These are phyloP conservation scores for Psilocybe cubensis DNA, from an alignment of 768 basidiomycete species.

Conservation along the genomic window DNA sequence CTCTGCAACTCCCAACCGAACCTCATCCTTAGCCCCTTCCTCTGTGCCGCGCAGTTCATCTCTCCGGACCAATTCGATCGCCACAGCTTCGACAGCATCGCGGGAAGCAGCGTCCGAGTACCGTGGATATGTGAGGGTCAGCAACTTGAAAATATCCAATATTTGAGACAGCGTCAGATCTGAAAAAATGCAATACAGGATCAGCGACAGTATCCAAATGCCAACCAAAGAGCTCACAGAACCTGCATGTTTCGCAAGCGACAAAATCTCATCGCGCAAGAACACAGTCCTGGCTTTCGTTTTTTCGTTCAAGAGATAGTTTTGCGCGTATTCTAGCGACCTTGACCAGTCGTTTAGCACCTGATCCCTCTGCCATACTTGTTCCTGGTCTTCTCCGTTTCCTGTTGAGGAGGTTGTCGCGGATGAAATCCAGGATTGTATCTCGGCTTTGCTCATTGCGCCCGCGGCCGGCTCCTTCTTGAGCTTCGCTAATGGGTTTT, in stretches of 20 bases:
- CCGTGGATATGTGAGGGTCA: slow-evolving; percentile 78
- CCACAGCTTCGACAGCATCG: slow-evolving; percentile 71
- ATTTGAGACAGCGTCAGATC: slow-evolving; percentile 63
- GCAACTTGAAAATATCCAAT: slow-evolving; percentile 71
- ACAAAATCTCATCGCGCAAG: slow-evolving; percentile 61
- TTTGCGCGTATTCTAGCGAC: slow-evolving; percentile 58
- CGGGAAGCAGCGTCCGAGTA: slow-evolving; percentile 76
- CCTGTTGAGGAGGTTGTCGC: slow-evolving; percentile 34
- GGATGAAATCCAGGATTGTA: slow-evolving; percentile 67
- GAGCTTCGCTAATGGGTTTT: slow-evolving; percentile 49
- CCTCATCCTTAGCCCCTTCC: slow-evolving; percentile 41
- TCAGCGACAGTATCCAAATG: slow-evolving; percentile 8
- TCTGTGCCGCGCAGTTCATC: slow-evolving; percentile 57
- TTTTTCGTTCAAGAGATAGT: slow-evolving; percentile 49
- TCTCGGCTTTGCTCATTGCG: slow-evolving; percentile 54
- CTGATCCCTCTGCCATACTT: slow-evolving; percentile 55
- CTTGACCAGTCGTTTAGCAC: slow-evolving; percentile 58
- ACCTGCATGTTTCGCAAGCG: slow-evolving; percentile 63
- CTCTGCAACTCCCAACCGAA: slow-evolving; percentile 63
- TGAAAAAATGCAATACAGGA: slow-evolving; percentile 30
- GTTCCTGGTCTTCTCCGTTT: slow-evolving; percentile 31
- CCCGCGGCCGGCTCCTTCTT: slow-evolving; percentile 46
- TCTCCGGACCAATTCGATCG: slow-evolving; percentile 62
- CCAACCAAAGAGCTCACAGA: slow-evolving; percentile 21
- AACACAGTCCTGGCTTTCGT: slow-evolving; percentile 62